phyloP scores from a whole-genome alignment of 2,329 filamentous ascomycete species.

The Aureobasidium zeae region DNA sequence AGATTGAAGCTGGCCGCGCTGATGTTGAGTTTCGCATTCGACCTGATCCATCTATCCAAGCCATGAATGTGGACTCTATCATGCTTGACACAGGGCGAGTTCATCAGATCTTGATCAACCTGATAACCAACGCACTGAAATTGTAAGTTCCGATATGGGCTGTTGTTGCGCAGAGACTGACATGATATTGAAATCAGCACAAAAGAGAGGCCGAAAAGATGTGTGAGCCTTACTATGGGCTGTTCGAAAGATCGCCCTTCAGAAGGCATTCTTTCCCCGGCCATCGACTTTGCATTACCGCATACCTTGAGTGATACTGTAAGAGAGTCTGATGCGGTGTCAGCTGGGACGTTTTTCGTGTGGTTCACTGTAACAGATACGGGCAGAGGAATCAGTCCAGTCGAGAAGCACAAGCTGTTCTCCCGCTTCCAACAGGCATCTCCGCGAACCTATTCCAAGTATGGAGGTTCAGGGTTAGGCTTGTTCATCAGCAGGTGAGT shows the following conservation, averaged over 20 bases:
- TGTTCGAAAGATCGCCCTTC: conserved; percentile 17
- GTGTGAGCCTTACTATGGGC: conserved; percentile 19
- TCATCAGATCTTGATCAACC: conserved; percentile 24
- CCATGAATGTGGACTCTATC: conserved; percentile 20
- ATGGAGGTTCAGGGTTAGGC: conserved; percentile 61
- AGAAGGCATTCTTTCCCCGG: conserved; percentile 19
- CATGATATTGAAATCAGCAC: conserved; percentile 15
- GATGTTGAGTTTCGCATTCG: conserved; percentile 21
- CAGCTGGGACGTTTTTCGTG: conserved; percentile 17
- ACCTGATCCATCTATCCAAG: conserved; percentile 7
- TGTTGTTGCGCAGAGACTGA: not conserved
- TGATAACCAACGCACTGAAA: conserved; percentile 24
- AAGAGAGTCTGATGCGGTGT: conserved; percentile 12
- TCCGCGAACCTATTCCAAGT: conserved; percentile 57
- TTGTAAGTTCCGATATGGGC: conserved; percentile 14
- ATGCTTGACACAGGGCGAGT: conserved; percentile 22
- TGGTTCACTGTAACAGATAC: conserved; percentile 20
- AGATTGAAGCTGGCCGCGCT: conserved; percentile 25
- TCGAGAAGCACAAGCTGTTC: conserved; percentile 45
- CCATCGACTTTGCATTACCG: conserved; percentile 19
- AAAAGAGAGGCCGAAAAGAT: conserved; percentile 17
- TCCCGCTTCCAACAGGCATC: conserved; percentile 61
- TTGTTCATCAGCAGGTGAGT: conserved; percentile 62
- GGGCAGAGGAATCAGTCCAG: conserved; percentile 31
- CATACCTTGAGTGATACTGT: conserved; percentile 18